Base-by-base conservation (phyloP, 2,329 filamentous ascomycete genomes). In the Blastomyces emzantsi region DNA sequence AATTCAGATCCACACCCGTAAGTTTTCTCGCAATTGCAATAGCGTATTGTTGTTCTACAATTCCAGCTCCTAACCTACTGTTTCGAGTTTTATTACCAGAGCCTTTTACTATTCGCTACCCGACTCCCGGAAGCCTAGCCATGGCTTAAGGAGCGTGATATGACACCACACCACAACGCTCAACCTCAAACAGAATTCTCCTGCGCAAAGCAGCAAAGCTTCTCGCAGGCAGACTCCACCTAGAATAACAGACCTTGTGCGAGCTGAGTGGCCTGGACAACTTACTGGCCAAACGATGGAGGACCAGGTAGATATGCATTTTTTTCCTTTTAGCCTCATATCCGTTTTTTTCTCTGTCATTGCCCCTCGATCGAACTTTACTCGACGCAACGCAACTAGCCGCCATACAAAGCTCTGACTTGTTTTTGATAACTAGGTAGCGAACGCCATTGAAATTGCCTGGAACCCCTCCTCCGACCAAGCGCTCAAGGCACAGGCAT, bases 361-460 rank as follows among this genome's bases (percentile, higher is more conserved):
- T 33, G 64, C 52, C 62, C 55, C 39, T 47, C 58, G 41, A 67
- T 57, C 33, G 17, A 59, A 56, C 30, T 39, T n/a, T 17, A 56
- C 30, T 22, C 52, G 13, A 56, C 30, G 33, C 19, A 56, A 13
- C 17, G 30, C 52, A 36, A 22, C 19, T n/a, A 39, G 59, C 33
- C 57, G 19, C 64, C 13, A 33, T 47, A 9, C 30, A 58, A 36
- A 58, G 33, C 36, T 58, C 55, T 58, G 36, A 58, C 55, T 43
- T 43, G 11, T 43, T 19, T 56, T 57, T 43, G 43, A 43, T 36
- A 61, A 64, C 9, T 52, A 97, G 90, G 87, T 97, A 77, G 90
- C 94, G 80, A 93, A 90, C 80, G 94, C 94, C 77, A 94, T 97
- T 80, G 87, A 94, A 77, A 95, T 97, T 79, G 90, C 91, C 77